Evolutionary conservation across 306 rosid species (phyloP).

Genomic region (Dryas drummondii): DNA sequence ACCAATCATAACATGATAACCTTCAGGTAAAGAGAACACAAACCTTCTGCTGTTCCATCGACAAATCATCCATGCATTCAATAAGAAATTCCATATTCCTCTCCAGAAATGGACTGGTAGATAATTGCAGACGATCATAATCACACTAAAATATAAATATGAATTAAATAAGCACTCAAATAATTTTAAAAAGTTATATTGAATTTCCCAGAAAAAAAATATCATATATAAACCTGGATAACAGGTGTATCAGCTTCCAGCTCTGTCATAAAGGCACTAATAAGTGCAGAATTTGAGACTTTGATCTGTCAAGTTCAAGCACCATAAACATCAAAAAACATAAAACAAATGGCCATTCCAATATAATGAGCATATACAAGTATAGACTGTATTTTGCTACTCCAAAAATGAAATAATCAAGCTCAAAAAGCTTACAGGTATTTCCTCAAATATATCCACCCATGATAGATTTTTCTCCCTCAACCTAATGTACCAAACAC

Average conservation of each 20-base stretch:
- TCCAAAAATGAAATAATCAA: conserved; percentile 11
- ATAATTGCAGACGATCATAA: conserved; percentile 83
- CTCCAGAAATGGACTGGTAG: conserved; percentile 83
- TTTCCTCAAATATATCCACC: conserved; percentile 98
- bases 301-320: conserved; percentile 58
- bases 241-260: conserved; percentile 88
- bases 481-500: conserved; percentile 53
- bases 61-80: conserved; percentile 97
- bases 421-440: conserved; percentile 63
- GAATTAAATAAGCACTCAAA: conserved; percentile 18
- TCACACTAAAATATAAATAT: conserved; percentile 62
- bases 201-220: conserved; percentile 7
- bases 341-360: conserved; percentile 10
- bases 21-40: conserved; percentile 13
- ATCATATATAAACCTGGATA: conserved; percentile 60
- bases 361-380: not conserved
- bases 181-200: conserved; percentile 13
- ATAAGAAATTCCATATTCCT: conserved; percentile 88
- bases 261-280: conserved; percentile 95
- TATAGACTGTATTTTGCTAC: not conserved
- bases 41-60: conserved; percentile 93
- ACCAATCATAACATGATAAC: conserved; percentile 14
- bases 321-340: conserved; percentile 16
- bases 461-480: conserved; percentile 94
- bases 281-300: conserved; percentile 93